Conservation (phyloP, 108 stramenopile species). For the Cyclotella cryptica region DNA sequence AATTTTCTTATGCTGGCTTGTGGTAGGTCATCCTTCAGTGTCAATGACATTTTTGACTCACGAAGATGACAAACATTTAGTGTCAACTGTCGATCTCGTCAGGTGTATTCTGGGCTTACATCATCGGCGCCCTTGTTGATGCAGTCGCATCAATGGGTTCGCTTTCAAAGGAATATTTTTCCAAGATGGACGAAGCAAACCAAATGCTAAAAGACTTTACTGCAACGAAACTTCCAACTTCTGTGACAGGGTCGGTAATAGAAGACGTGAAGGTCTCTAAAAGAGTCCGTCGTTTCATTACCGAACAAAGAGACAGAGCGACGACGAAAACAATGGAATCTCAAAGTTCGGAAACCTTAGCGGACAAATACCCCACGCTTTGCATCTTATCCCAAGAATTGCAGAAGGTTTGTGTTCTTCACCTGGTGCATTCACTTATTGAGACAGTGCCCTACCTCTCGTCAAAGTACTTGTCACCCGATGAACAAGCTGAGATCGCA, state of each 20-base stretch:
- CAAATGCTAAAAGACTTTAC: constrained; percentile 44
- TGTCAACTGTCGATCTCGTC: constrained; percentile 8
- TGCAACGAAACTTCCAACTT: constrained; percentile 19
- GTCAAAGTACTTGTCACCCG: constrained; percentile 45
- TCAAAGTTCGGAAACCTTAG: constrained; percentile 16
- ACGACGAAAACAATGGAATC: constrained; percentile 14
- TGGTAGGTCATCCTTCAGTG: background rate
- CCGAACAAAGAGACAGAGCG: constrained; percentile 29
- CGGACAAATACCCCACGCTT: constrained; percentile 43
- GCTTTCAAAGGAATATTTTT: constrained; percentile 3
- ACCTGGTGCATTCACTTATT: constrained; percentile 32
- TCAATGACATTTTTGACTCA: no score
- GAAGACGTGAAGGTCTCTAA: constrained; percentile 13
- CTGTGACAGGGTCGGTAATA: constrained; percentile 10
- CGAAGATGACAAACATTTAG: no score
- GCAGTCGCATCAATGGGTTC: constrained; percentile 20
- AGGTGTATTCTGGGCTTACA: constrained; percentile 55
- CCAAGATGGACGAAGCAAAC: constrained; percentile 36
- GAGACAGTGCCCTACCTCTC: constrained; percentile 57
- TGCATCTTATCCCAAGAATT: constrained; percentile 44
- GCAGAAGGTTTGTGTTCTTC: constrained; percentile 31
- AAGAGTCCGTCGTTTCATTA: constrained; percentile 44
- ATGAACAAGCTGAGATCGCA: constrained; percentile 47
- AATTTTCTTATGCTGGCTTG: constrained; percentile 42
- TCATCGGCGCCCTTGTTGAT: constrained; percentile 49